Percentiles rank a stretch among this genome's conserved stretches.
phyloP scores from a whole-genome alignment of 1,139 yeast genomes.

The Hemisphaericaspora xylofermentans region DNA sequence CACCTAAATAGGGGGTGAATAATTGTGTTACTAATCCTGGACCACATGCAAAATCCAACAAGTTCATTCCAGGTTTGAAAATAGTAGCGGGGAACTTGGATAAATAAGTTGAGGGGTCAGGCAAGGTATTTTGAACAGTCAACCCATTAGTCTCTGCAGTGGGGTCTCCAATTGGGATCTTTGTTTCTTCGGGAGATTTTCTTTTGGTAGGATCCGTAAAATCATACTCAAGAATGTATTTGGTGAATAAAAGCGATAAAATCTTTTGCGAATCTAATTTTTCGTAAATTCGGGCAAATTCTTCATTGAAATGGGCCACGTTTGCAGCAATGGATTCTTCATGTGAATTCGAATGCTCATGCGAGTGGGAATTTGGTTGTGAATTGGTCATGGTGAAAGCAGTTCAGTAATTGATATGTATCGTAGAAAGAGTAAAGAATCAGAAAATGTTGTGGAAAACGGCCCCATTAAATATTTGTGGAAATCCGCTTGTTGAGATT shows the following conservation, averaged over 20 bases:
- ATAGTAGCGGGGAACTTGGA: conserved; percentile 15
- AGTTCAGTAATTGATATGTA: no score
- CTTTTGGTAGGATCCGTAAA: conserved; percentile 12
- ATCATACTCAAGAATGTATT: conserved; percentile 23
- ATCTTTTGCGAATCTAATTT: conserved; percentile 17
- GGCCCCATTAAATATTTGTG: background rate
- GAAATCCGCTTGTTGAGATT: background rate
- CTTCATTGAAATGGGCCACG: conserved; percentile 19
- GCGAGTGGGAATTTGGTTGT: no score
- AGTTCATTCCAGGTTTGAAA: conserved; percentile 26
- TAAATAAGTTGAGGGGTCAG: conserved; percentile 14
- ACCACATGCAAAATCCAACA: conserved; percentile 48
- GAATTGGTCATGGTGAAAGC: no score
- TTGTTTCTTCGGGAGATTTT: conserved; percentile 16
- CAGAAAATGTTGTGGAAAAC: no score
- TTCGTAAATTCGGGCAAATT: conserved; percentile 26
- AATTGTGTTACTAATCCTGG: conserved; percentile 37
- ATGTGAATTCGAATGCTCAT: conserved; percentile 11
- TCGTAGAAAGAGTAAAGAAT: no score
- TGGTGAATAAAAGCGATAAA: conserved; percentile 21
- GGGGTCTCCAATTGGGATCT: conserved; percentile 20
- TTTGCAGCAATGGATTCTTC: conserved; percentile 28
- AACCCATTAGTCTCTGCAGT: conserved; percentile 15
- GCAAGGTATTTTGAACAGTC: conserved; percentile 14
- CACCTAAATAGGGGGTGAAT: conserved; percentile 28